A percentile compares a stretch with the other conserved stretches of the same genome.
These are phyloP conservation scores for Aspergillus aculeatus DNA, from an alignment of 2,329 filamentous ascomycete genomes.

Conservation along the genomic window DNA sequence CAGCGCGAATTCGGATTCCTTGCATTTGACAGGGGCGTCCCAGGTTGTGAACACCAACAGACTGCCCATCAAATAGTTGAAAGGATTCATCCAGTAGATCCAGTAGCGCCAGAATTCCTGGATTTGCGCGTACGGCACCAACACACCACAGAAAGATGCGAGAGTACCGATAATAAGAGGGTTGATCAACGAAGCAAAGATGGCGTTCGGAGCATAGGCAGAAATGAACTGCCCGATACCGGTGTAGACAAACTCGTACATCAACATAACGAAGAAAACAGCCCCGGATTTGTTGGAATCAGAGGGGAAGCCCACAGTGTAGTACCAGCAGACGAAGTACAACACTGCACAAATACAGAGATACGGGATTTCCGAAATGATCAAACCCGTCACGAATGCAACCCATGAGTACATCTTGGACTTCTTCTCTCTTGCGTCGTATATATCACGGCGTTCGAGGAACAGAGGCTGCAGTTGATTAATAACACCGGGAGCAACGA, in stretches of 20 bases:
- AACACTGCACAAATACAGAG: slow-evolving; percentile 62
- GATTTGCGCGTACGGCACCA: slow-evolving; percentile 31
- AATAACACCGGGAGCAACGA: slow-evolving; percentile 49
- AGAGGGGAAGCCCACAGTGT: slow-evolving; percentile 55
- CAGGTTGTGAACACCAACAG: slow-evolving; percentile 28
- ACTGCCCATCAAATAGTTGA: slow-evolving; percentile 34
- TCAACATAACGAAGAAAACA: slow-evolving; percentile 68
- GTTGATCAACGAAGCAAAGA: slow-evolving; percentile 70
- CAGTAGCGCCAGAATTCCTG: slow-evolving; percentile 34
- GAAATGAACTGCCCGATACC: slow-evolving; percentile 77
- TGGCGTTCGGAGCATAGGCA: slow-evolving; percentile 66
- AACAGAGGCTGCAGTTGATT: slow-evolving; percentile 63
- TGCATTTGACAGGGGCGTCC: slow-evolving; percentile 25
- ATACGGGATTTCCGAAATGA: slow-evolving; percentile 68
- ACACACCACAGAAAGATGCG: slow-evolving; percentile 32
- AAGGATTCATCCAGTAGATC: slow-evolving; percentile 34
- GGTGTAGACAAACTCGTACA: slow-evolving; percentile 70
- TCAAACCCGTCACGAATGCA: slow-evolving; percentile 68
- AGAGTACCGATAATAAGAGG: slow-evolving; percentile 64
- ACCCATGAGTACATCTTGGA: slow-evolving; percentile 72
- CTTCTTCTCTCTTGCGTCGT: slow-evolving; percentile 65
- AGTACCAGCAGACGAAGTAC: slow-evolving; percentile 75
- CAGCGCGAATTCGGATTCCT: slow-evolving; percentile 25
- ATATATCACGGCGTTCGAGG: slow-evolving; percentile 67
- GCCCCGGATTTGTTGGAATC: slow-evolving; percentile 36